Conservation (phyloP, 2,329 filamentous ascomycete genomes). For the Sclerotinia glacialis region DNA sequence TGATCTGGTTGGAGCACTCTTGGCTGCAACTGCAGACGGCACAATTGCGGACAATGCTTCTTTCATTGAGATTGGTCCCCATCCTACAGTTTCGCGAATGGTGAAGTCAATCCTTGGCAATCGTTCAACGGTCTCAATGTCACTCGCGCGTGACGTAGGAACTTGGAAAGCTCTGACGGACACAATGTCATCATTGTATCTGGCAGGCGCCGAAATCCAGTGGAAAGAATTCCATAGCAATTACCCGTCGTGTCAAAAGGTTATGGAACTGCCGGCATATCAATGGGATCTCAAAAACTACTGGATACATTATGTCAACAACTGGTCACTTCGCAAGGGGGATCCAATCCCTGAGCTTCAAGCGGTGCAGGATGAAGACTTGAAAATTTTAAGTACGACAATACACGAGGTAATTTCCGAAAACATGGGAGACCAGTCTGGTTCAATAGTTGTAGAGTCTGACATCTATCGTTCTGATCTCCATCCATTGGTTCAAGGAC, state of each 20-base stretch:
- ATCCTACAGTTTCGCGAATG: conserved; percentile 49
- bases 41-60: too few species aligned
- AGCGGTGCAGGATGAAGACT: conserved; percentile 28
- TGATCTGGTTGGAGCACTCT: conserved; percentile 51
- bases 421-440: too few species aligned
- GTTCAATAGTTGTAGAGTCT: too few species aligned
- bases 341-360: conserved; percentile 45
- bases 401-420: conserved; percentile 17
- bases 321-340: conserved; percentile 47
- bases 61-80: conserved; percentile 65
- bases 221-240: conserved; percentile 17
- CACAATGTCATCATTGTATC: neutral
- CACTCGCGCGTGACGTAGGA: neutral
- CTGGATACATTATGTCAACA: conserved; percentile 59
- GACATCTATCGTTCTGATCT: too few species aligned
- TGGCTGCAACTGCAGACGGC: conserved; percentile 61
- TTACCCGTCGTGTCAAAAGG: neutral
- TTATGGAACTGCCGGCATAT: conserved; percentile 54
- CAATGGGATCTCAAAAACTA: conserved; percentile 67
- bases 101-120: conserved; percentile 2
- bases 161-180: neutral
- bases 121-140: neutral
- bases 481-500: too few species aligned
- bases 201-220: neutral
- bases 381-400: conserved; percentile 9